Conservation (phyloP, 768 basidiomycete genomes). For the Rhizopogon roseolus region DNA sequence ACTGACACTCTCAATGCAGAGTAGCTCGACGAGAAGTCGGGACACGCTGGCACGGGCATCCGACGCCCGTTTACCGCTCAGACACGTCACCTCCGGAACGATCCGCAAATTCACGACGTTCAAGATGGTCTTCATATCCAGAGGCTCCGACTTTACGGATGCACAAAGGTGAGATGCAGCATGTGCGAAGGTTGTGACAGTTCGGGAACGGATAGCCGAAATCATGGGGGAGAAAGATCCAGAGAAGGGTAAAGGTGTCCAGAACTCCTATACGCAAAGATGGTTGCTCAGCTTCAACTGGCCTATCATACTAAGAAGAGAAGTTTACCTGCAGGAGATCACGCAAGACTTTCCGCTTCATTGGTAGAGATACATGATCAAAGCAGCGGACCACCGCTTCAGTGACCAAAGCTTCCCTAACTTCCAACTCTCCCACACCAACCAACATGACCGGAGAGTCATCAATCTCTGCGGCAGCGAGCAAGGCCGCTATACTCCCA, state of each 20-base stretch:
- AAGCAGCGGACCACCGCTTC: conserved; percentile 39
- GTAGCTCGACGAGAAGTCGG: conserved; percentile 37
- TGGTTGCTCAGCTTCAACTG: neutral
- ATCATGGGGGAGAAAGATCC: conserved; percentile 32
- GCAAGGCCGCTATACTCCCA: conserved; percentile 39
- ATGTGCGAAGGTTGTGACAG: conserved; percentile 36
- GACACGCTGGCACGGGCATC: conserved; percentile 38
- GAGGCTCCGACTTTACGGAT: neutral
- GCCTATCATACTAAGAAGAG: neutral
- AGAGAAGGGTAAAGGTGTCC: neutral
- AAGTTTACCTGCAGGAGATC: conserved; percentile 42
- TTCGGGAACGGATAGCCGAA: conserved; percentile 42
- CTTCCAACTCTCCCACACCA: conserved; percentile 12
- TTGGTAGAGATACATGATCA: conserved; percentile 39
- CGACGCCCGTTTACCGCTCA: conserved; percentile 25
- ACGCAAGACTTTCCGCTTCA: conserved; percentile 47
- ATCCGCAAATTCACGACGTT: conserved; percentile 39
- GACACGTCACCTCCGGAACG: conserved; percentile 42
- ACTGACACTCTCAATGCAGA: conserved; percentile 23
- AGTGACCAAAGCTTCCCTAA: conserved; percentile 43
- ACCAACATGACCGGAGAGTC: conserved; percentile 6
- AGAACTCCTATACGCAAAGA: neutral
- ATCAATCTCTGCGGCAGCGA: conserved; percentile 8
- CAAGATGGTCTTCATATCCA: conserved; percentile 29
- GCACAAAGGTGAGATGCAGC: conserved; percentile 6